These are phyloP conservation scores for Ophiostoma himal-ulmi DNA, from an alignment of 2,329 filamentous ascomycete genomes.

Conservation along the genomic window DNA sequence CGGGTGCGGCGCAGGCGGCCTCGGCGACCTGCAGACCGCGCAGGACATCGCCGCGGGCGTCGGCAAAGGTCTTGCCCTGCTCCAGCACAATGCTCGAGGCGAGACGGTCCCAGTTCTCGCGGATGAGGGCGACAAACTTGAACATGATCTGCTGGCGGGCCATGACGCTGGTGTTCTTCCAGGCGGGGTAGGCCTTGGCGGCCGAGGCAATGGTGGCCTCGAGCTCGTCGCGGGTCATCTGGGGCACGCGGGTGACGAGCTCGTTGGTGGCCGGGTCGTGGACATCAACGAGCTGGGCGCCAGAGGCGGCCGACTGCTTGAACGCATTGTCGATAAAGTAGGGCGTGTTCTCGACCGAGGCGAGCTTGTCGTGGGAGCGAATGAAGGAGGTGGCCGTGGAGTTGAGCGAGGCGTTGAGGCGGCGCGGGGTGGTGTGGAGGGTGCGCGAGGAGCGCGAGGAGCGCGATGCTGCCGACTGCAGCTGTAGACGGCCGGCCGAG, in stretches of 20 bases:
- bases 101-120: conserved; percentile 80
- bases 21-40: conserved; percentile 79
- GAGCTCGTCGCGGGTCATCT: conserved; percentile 73
- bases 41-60: conserved; percentile 75
- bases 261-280: conserved; percentile 81
- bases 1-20: conserved; percentile 72
- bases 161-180: conserved; percentile 66
- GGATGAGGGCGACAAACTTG: conserved; percentile 71
- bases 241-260: conserved; percentile 73
- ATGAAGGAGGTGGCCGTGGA: conserved; percentile 16
- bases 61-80: conserved; percentile 82
- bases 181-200: conserved; percentile 66
- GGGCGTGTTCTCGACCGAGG: conserved; percentile 14
- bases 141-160: conserved; percentile 80
- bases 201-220: conserved; percentile 69
- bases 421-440: conserved; percentile 10
- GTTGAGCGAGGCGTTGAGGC: conserved; percentile 11
- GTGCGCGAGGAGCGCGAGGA: conserved; percentile 1
- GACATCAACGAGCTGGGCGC: conserved; percentile 69
- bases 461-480: background rate
- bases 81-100: conserved; percentile 80
- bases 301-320: conserved; percentile 55
- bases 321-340: conserved; percentile 74
- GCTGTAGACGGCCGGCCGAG: background rate
- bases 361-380: conserved; percentile 18